Evolutionary conservation across 345 rosid genomes (phyloP).

Genomic region (Mercurialis annua): DNA sequence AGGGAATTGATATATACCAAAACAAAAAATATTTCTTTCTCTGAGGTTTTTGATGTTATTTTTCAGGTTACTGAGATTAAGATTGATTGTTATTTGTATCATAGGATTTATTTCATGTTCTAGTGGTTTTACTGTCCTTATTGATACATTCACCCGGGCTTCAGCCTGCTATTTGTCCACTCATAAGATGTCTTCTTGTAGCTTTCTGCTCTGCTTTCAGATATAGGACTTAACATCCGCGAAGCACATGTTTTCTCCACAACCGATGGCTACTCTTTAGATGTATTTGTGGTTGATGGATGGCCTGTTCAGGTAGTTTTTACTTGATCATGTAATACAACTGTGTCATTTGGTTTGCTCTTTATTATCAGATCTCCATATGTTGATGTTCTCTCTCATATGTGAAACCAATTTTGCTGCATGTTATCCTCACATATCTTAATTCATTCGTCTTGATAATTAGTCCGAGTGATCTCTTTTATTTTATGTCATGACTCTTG

Average conservation of each 20-base stretch:
- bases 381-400: background rate
- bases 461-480: background rate
- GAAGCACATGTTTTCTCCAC: slow-evolving; percentile 85
- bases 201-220: slow-evolving; percentile 80
- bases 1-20: background rate
- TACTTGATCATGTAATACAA: background rate
- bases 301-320: slow-evolving; percentile 56
- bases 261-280: slow-evolving; percentile 69
- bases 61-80: background rate
- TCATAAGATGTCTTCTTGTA: slow-evolving; percentile 33
- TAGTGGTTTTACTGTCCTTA: background rate
- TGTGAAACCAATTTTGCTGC: background rate
- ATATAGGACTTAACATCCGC: slow-evolving; percentile 73
- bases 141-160: background rate
- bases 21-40: background rate
- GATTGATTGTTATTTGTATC: background rate
- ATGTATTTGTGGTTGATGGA: slow-evolving; percentile 78
- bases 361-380: background rate
- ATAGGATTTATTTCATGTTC: background rate
- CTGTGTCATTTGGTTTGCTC: background rate
- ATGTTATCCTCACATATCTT: background rate
- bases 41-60: background rate
- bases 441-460: background rate
- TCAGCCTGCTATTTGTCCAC: slow-evolving; percentile 12
- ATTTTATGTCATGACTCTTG: background rate